These are phyloP conservation scores for Phytophthora cactorum DNA, from an alignment of 352 stramenopile species.

Conservation along the genomic window DNA sequence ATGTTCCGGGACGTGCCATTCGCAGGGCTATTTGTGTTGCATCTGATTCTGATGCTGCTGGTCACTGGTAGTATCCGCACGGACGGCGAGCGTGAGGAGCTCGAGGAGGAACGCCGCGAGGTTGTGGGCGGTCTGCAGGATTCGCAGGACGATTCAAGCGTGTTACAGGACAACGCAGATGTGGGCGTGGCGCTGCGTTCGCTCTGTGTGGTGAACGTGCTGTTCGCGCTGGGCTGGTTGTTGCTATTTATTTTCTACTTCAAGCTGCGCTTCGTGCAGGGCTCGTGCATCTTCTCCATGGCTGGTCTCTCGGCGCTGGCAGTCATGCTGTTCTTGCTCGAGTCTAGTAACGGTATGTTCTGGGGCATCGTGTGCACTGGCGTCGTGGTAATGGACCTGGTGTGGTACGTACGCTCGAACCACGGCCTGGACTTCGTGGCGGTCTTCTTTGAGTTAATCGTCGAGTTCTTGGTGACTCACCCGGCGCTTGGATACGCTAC, in stretches of 20 bases:
- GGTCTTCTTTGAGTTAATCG: conserved; percentile 85
- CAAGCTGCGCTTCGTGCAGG: conserved; percentile 78
- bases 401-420: conserved; percentile 74
- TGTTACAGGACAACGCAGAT: conserved; percentile 40
- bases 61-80: conserved; percentile 50
- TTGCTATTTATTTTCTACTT: conserved; percentile 77
- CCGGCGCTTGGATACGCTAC: conserved; percentile 65
- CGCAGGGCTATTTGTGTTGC: conserved; percentile 52
- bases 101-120: conserved; percentile 28
- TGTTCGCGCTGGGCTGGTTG: conserved; percentile 75
- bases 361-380: conserved; percentile 50
- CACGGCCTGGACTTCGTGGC: conserved; percentile 81
- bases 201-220: conserved; percentile 71
- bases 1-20: conserved; percentile 71
- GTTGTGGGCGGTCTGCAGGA: conserved; percentile 36
- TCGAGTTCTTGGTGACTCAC: conserved; percentile 65
- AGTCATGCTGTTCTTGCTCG: conserved; percentile 59
- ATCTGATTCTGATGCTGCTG: conserved; percentile 60
- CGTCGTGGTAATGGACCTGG: conserved; percentile 59
- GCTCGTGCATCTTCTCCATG: conserved; percentile 71
- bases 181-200: conserved; percentile 65
- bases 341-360: conserved; percentile 53
- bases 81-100: conserved; percentile 29
- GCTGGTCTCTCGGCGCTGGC: conserved; percentile 57
- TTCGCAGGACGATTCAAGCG: conserved; percentile 19